Base-by-base conservation (phyloP, 345 rosid genomes). In the Combretum micranthum region DNA sequence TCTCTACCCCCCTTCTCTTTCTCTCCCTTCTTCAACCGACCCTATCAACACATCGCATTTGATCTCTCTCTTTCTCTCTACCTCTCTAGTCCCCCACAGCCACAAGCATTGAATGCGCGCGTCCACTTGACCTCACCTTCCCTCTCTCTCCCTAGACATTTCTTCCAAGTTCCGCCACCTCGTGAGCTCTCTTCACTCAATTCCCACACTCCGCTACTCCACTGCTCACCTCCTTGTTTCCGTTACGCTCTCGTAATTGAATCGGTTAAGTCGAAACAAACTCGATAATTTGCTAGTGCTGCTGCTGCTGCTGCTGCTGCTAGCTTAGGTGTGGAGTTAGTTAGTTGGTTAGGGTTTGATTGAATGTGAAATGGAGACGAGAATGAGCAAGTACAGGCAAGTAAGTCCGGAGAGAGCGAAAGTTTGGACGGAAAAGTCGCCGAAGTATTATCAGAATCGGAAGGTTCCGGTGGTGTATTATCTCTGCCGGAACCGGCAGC, bases 391-490 rank as follows among this genome's bases (percentile, higher is more conserved):
- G 72, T 79, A 77, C 61, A 74, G 80, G 60, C 84, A 85, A 52
- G 80, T 87, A 50, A 93, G 99, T 76, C 99, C 99, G 19, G 97
- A 87, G 69, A 83, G 99, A 70, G 79, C 96, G 17, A 93, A 79
- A 71, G 96, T 93, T 44, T 89, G 99, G 99, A 89, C 80, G 20
- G 97, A 93, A 85, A 89, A 74, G 58, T 87, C 97, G 19, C 96
- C 96, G 0, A 89, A 85, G 72, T 93, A 89, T 56, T 81, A 83
- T 15, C 79, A 77, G 72, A 74, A 60, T 18, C 77, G 90, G 64
- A 92, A 79, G 69, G 96, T 86, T 16, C 72, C 87, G 15, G 87
- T 93, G 50, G 96, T 93, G 73, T 93, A 93, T 68, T 93, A 93
- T 51, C 79, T 93, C 39, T 87, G 84, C 64, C 72, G 90, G 64